Conservation (phyloP, 306 rosid species). For the Medicago ruthenica region DNA sequence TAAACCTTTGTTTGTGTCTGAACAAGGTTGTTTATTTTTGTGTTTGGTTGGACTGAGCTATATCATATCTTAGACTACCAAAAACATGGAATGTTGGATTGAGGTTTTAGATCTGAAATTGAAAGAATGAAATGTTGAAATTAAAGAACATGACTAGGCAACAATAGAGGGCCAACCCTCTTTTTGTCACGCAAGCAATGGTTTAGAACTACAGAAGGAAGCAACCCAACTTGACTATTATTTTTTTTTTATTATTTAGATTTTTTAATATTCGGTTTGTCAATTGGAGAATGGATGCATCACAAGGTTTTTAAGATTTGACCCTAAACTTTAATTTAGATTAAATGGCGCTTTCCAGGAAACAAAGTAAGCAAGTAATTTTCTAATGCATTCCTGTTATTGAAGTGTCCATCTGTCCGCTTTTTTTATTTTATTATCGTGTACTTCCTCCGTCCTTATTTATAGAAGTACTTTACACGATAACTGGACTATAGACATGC, state of each 20-base stretch:
- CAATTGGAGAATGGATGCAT: background rate
- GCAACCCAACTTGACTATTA: conserved; percentile 37
- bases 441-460: too few species aligned
- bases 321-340: conserved; percentile 43
- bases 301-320: conserved; percentile 40
- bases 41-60: conserved; percentile 40
- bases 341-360: conserved; percentile 53
- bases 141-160: conserved; percentile 37
- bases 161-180: conserved; percentile 45
- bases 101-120: conserved; percentile 54
- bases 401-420: too few species aligned
- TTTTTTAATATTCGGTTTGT: background rate
- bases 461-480: too few species aligned
- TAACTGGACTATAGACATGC: too few species aligned
- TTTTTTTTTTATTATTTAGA: background rate
- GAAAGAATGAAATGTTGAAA: conserved; percentile 11
- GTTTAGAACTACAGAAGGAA: background rate
- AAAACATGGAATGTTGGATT: conserved; percentile 20
- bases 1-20: conserved; percentile 1
- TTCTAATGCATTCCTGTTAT: background rate
- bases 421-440: too few species aligned
- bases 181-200: conserved; percentile 49
- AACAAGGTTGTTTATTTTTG: background rate
- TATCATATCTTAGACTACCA: conserved; percentile 38
- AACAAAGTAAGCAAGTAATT: background rate